phyloP scores from a whole-genome alignment of 2,329 filamentous ascomycete genomes.

The Xylariaceae sp. region DNA sequence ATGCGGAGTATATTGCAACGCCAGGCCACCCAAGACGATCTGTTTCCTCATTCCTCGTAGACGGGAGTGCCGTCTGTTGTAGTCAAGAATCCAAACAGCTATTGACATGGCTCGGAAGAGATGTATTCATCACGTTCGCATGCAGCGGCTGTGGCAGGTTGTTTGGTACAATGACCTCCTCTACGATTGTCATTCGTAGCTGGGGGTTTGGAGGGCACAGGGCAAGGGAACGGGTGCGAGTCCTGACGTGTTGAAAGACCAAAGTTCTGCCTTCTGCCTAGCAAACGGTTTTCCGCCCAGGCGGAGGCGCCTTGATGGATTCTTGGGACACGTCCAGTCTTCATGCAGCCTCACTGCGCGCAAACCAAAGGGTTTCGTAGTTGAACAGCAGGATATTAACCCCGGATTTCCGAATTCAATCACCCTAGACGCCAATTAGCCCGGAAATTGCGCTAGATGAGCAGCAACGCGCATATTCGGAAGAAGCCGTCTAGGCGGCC shows the following conservation, averaged over 20 bases:
- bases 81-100: slow-evolving; percentile 1
- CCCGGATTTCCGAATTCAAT: slow-evolving; percentile 19
- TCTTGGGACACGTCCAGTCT: slow-evolving; percentile 1
- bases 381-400: slow-evolving; percentile 1
- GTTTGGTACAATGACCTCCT: too few species aligned
- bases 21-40: slow-evolving; percentile 17
- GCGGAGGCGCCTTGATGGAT: slow-evolving; percentile 10
- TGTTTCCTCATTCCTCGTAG: slow-evolving; percentile 14
- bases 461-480: slow-evolving; percentile 11
- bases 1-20: slow-evolving; percentile 11
- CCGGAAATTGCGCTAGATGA: slow-evolving; percentile 20
- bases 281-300: slow-evolving; percentile 11
- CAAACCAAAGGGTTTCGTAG: neutral
- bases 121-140: too few species aligned
- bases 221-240: too few species aligned
- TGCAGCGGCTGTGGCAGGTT: too few species aligned
- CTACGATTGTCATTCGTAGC: too few species aligned
- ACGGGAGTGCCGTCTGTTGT: neutral
- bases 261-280: slow-evolving; percentile 3
- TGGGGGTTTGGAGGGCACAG: too few species aligned
- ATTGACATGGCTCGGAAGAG: slow-evolving; percentile 6
- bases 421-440: slow-evolving; percentile 16
- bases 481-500: slow-evolving; percentile 12
- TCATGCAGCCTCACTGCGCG: neutral
- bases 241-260: too few species aligned